Evolutionary conservation across 257 asterid genomes (phyloP).

Genomic region (Asclepias syriaca): DNA sequence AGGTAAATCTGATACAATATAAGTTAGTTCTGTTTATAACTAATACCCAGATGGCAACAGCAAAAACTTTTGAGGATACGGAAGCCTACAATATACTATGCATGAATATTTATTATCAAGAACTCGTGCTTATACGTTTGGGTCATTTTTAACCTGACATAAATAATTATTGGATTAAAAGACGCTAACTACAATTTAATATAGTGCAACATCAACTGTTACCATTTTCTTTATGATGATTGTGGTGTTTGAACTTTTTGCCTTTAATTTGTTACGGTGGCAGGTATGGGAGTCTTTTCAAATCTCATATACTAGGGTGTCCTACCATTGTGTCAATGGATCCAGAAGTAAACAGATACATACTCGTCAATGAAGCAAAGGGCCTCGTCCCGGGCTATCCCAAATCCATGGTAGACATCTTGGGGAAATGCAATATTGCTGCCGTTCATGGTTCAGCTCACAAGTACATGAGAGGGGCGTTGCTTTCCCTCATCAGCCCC

Average conservation of each 20-base stretch:
- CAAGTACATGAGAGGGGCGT: slow-evolving; percentile 50
- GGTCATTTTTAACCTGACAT: neutral
- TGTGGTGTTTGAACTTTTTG: neutral
- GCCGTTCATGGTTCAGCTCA: slow-evolving; percentile 67
- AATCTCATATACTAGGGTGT: slow-evolving; percentile 76
- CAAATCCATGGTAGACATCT: slow-evolving; percentile 72
- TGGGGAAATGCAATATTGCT: slow-evolving; percentile 64
- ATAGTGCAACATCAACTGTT: neutral
- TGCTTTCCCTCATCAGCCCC: slow-evolving; percentile 60
- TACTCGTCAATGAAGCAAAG: slow-evolving; percentile 61
- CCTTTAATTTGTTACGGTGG: slow-evolving; percentile 4
- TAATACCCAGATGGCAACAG: neutral
- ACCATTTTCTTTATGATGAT: slow-evolving; percentile 1
- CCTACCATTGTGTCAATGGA: slow-evolving; percentile 85
- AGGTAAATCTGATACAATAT: neutral
- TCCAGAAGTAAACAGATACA: slow-evolving; percentile 65
- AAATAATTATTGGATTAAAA: neutral
- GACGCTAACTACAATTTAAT: neutral
- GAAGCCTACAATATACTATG: neutral
- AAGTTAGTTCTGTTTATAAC: neutral
- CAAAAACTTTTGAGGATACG: neutral
- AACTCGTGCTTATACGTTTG: neutral
- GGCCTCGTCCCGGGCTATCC: slow-evolving; percentile 92
- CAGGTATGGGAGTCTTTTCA: slow-evolving; percentile 77
- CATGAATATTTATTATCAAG: neutral